Percentiles rank a stretch among this genome's conserved stretches.
Conservation (phyloP, 208 protist species). For the Trypanosoma lewisi region DNA sequence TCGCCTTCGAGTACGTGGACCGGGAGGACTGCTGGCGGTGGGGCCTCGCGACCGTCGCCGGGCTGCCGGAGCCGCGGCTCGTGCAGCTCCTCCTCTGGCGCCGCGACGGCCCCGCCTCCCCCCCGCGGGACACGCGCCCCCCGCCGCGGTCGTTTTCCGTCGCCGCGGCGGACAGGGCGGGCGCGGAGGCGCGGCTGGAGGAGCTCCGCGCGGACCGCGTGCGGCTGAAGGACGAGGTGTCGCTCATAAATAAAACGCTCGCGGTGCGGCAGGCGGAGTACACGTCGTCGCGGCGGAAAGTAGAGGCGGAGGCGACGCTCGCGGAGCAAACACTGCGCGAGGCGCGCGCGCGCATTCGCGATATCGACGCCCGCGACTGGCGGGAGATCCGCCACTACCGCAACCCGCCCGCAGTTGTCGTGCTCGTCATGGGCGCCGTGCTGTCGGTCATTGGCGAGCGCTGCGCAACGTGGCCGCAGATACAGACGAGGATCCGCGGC, state of each 20-base stretch:
- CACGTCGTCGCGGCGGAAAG: conserved; percentile 12
- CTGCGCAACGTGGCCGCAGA: conserved; percentile 19
- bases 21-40: conserved; percentile 32
- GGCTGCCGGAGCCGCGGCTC: conserved; percentile 37
- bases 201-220: conserved; percentile 26
- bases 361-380: conserved; percentile 46
- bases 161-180: conserved; percentile 9
- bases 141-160: too few species aligned
- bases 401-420: conserved; percentile 49
- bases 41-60: conserved; percentile 48
- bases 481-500: conserved; percentile 36
- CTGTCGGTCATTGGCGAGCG: conserved; percentile 40
- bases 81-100: conserved; percentile 46
- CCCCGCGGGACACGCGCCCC: too few species aligned
- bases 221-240: conserved; percentile 26
- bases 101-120: conserved; percentile 13
- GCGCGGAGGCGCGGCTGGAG: conserved; percentile 26
- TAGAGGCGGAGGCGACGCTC: conserved; percentile 15
- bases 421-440: conserved; percentile 43
- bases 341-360: conserved; percentile 27
- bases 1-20: conserved; percentile 53
- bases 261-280: conserved; percentile 18
- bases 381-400: conserved; percentile 56
- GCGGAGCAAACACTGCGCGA: conserved; percentile 28
- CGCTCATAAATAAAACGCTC: conserved; percentile 28